Base-by-base conservation (phyloP, 2,329 filamentous ascomycete species). In the Fusarium pseudocircinatum region DNA sequence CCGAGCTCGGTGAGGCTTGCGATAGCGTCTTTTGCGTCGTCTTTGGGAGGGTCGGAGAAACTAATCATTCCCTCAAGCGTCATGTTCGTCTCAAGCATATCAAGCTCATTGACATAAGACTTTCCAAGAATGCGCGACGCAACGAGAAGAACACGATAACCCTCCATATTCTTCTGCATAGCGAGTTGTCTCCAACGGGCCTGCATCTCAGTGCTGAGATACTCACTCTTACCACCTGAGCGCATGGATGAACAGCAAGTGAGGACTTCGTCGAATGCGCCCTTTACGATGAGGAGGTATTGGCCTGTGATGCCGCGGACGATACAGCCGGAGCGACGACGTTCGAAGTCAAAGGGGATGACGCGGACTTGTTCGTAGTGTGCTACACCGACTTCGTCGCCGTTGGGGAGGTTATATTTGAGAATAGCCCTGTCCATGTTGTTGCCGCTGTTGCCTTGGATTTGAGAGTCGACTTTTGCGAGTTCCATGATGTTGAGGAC, bases 341-440 rank as follows among this genome's bases (percentile, higher is more conserved):
- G 49, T n/a, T 61, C 59, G 1, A 61, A 61, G 37, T 61, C 59
- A 3, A 61, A 61, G 4, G 49, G 59, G 2, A 61, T 57, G 5
- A 57, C 59, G 4, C 59, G 59, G 7, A 43, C 37, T 28, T 61
- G n/a, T 2, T 61, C 59, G 37, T 61, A 22, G 20, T 61, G 59
- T 1, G 59, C 59, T 7, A 61, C 7, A 14, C 49, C 20, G 4
- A 61, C 49, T 15, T 57, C 59, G 4, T 39, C 43, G 4, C 43
- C 43, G 5, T 42, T 30, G 9, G 49, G 37, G 8, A 61, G 30
- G 2, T 12, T 37, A 30, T 43, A 61, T 24, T 57, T 43, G 15
- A 61, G 6, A 20, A 61, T 57, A n/a, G 59, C 49, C 7, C 59
- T 61, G 20, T 61, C 59, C 59, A 61, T 61, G 30, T 61, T 61